Percentiles rank a stretch among this genome's conserved stretches.
Evolutionary conservation across 208 protist genomes (phyloP).

Genomic region (Novymonas esmeraldas): DNA sequence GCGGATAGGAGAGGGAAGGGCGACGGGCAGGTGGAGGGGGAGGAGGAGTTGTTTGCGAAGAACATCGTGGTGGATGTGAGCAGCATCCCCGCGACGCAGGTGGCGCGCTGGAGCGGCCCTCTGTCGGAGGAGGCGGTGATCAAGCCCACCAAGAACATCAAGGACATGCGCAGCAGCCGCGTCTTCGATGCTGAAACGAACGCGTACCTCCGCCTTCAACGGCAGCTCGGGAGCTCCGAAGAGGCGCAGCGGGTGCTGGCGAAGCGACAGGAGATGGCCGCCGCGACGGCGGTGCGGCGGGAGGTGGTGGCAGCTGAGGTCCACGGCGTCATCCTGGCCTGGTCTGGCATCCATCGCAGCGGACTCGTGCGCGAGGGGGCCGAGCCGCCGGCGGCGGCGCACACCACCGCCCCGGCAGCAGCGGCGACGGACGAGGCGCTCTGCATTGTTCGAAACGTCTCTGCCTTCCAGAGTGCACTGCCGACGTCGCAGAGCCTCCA

Average conservation of each 20-base stretch:
- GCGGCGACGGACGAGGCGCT: conserved; percentile 14
- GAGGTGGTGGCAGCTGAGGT: conserved; percentile 44
- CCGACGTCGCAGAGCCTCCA: conserved; percentile 72
- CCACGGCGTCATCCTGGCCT: conserved; percentile 60
- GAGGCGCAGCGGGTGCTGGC: conserved; percentile 53
- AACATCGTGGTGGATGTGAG: conserved; percentile 72
- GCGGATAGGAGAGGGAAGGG: too few species aligned
- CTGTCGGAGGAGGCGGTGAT: conserved; percentile 56
- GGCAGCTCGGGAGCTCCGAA: conserved; percentile 45
- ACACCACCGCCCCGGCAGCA: not conserved
- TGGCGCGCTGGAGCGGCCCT: conserved; percentile 53
- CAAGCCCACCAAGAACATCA: conserved; percentile 61
- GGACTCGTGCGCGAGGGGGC: conserved; percentile 59
- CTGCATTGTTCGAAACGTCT: conserved; percentile 79
- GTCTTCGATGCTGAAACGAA: conserved; percentile 70
- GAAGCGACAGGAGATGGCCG: conserved; percentile 31
- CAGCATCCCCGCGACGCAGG: conserved; percentile 55
- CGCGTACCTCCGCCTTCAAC: conserved; percentile 58
- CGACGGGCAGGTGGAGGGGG: not conserved
- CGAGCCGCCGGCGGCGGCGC: conserved; percentile 3
- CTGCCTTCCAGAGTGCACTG: conserved; percentile 80
- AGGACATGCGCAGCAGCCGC: conserved; percentile 79
- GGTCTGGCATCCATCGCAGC: conserved; percentile 80
- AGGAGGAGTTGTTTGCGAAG: conserved; percentile 42
- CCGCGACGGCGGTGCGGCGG: conserved; percentile 16